Base-by-base conservation (phyloP, 2,329 filamentous ascomycete genomes). In the Colletotrichum chrysophilum region DNA sequence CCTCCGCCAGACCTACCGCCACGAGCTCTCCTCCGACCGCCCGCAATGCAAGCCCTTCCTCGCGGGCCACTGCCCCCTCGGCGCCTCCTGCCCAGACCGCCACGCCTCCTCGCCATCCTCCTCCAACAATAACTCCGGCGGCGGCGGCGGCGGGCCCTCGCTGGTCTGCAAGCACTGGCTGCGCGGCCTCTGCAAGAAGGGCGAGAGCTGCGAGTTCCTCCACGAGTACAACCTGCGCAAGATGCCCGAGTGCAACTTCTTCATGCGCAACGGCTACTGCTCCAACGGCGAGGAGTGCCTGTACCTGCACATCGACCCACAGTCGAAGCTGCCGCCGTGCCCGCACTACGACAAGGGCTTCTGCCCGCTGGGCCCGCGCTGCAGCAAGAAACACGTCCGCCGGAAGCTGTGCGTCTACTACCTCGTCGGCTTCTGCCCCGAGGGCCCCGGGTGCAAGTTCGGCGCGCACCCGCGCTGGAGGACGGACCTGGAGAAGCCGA, bases 161-260 rank as follows among this genome's bases (percentile, higher is more conserved):
- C 92, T 98, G 18, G 96, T 99, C 76, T 99, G 97, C 92, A 99
- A 99, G 88, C 97, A 98, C 89, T 98, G 97, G 93, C 93, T 98
- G 82, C 95, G 97, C 78, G 96, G 96, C 0, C 92, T 99, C 24
- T 99, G 97, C 89, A 99, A 99, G 84, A 98, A 98, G 86, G 97
- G 96, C 81, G 94, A 98, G 82, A 92, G 93, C 79, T 99, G 97
- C 92, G 97, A 99, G 88, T 99, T 98, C 82, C 89, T 98, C 65
- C 97, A 99, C 89, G 97, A 98, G 86, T 99, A 98, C 89, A 98
- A 99, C 86, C 91, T 99, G 79, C 93, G 97, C 78, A 96, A 97
- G 85, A 98, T 98, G 95, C 96, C 97, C 77, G 97, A 98, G 87
- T 99, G 97, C 87, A 98, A 98, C 82, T 98, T 98, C 86, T 98